These are phyloP conservation scores for Juncus inflexus DNA, from an alignment of 176 grass and related monocot genomes.

Conservation along the genomic window DNA sequence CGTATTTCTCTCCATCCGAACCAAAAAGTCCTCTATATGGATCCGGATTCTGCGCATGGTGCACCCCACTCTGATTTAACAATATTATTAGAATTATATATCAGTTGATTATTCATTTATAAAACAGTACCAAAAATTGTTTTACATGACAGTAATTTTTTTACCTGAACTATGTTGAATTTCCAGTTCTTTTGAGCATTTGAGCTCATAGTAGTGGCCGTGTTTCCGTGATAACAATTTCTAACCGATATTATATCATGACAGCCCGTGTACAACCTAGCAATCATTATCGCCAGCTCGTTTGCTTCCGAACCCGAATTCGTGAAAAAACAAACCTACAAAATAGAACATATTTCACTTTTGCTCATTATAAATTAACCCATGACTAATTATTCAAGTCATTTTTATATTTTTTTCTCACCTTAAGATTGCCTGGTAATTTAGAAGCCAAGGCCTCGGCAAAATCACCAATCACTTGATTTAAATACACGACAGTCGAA, in stretches of 20 bases:
- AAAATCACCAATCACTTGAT: conserved; percentile 77
- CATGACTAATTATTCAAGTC: no score
- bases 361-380: no score
- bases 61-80: conserved; percentile 62
- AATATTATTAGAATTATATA: background rate
- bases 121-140: background rate
- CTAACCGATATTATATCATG: conserved; percentile 91
- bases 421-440: conserved; percentile 83
- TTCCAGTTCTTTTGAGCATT: conserved; percentile 97
- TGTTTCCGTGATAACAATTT: conserved; percentile 92
- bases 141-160: background rate
- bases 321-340: conserved; percentile 89
- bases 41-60: conserved; percentile 87
- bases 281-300: conserved; percentile 90
- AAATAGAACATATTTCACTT: background rate
- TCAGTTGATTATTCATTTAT: background rate
- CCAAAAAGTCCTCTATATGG: conserved; percentile 79
- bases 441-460: conserved; percentile 87
- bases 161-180: conserved; percentile 78
- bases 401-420: background rate
- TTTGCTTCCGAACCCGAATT: conserved; percentile 99
- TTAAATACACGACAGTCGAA: conserved; percentile 87
- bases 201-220: conserved; percentile 73
- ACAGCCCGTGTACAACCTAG: conserved; percentile 67
- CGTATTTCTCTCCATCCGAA: conserved; percentile 74